Conservation (phyloP, 2,329 filamentous ascomycete genomes). For the Paramyrothecium sp. region DNA sequence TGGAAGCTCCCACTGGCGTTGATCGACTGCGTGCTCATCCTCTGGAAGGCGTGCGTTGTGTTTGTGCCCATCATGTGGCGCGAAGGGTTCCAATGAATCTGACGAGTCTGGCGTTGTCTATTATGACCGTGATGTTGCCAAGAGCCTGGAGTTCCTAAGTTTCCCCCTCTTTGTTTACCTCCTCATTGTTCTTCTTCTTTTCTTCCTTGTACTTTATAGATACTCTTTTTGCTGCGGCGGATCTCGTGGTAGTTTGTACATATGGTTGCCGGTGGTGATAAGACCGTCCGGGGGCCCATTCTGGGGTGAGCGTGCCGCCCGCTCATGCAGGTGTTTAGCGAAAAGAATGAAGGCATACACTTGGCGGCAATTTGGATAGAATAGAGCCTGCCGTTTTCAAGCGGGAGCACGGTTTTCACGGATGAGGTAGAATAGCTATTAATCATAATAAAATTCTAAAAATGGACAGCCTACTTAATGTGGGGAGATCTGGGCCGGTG, state of each 20-base stretch:
- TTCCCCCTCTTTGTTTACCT: background rate
- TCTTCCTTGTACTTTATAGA: background rate
- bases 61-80: conserved; percentile 79
- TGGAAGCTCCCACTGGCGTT: conserved; percentile 58
- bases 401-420: no score
- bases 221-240: background rate
- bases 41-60: conserved; percentile 78
- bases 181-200: background rate
- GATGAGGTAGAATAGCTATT: background rate
- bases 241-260: background rate
- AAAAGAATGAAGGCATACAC: background rate
- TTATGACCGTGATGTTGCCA: background rate
- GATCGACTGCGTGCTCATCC: conserved; percentile 65
- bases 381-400: background rate
- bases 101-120: background rate
- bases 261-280: background rate
- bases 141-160: background rate
- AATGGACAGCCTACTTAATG: background rate
- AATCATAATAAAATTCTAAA: background rate
- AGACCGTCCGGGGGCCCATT: no score
- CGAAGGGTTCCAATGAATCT: conserved; percentile 46
- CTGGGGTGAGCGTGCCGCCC: no score
- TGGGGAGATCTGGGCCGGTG: background rate
- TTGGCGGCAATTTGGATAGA: background rate
- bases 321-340: background rate